phyloP scores from a whole-genome alignment of 768 basidiomycete species.

The Dioszegia hungarica region DNA sequence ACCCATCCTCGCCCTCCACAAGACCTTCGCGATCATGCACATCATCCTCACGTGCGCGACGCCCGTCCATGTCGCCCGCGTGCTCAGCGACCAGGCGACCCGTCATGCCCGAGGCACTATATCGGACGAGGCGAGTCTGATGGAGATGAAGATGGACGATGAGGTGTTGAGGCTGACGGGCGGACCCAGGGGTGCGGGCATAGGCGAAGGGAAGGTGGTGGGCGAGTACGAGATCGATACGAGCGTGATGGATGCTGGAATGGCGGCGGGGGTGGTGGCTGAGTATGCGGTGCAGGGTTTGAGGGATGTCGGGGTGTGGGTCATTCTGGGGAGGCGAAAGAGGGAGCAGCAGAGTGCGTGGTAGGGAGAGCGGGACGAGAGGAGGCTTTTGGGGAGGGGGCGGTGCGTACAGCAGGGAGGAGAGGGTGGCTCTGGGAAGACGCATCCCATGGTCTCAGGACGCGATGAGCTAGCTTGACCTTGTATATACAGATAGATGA shows the following conservation, averaged over 20 bases:
- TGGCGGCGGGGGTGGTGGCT: constrained; percentile 6
- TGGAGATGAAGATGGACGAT: constrained; percentile 15
- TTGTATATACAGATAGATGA: too few species aligned
- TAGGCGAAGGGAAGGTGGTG: constrained; percentile 2
- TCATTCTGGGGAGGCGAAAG: neutral
- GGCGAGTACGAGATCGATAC: constrained; percentile 14
- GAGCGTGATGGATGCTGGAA: neutral
- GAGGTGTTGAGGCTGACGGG: constrained; percentile 2
- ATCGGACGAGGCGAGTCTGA: constrained; percentile 1
- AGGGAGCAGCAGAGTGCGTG: neutral
- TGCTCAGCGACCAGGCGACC: neutral
- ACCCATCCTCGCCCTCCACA: constrained; percentile 2
- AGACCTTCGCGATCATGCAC: constrained; percentile 4
- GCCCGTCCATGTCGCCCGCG: neutral
- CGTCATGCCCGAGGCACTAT: neutral
- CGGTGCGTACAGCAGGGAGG: neutral
- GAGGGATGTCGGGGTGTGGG: constrained; percentile 2
- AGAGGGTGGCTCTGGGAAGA: too few species aligned
- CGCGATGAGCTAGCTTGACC: too few species aligned
- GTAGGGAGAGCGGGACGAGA: neutral
- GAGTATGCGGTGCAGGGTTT: constrained; percentile 8
- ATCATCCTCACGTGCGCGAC: constrained; percentile 9
- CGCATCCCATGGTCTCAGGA: too few species aligned
- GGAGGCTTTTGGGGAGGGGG: neutral
- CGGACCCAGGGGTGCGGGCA: neutral